phyloP scores from a whole-genome alignment of 345 rosid species.

The Citrus mangshanensis region DNA sequence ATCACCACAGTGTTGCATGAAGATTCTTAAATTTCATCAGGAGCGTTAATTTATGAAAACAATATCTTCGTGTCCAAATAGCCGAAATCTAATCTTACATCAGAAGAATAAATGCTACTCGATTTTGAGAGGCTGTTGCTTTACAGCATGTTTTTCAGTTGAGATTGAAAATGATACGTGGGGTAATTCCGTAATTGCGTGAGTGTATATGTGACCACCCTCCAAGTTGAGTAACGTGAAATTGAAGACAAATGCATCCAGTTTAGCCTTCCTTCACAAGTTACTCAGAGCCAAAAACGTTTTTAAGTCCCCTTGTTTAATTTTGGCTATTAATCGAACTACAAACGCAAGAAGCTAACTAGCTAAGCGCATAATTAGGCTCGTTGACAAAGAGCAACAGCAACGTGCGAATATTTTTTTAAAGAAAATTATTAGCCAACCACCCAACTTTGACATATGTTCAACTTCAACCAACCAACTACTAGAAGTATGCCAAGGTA shows the following conservation, averaged over 20 bases:
- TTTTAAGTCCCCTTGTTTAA: background rate
- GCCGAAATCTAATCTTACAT: background rate
- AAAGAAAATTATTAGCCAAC: background rate
- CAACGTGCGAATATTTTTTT: background rate
- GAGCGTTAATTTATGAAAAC: no score
- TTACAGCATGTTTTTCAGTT: background rate
- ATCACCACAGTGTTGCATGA: background rate
- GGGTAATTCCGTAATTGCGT: background rate
- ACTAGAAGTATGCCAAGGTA: background rate
- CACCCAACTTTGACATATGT: background rate
- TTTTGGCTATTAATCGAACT: background rate
- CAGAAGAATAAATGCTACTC: background rate
- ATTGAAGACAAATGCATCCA: constrained; percentile 1
- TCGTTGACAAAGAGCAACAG: background rate
- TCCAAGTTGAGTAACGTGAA: constrained; percentile 8
- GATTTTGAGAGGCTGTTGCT: background rate
- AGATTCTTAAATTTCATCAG: background rate
- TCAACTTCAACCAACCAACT: background rate
- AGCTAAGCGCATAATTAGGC: background rate
- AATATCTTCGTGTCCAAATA: background rate
- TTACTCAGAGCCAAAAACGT: background rate
- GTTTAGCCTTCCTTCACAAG: constrained; percentile 4
- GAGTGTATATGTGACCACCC: background rate
- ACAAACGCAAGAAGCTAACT: background rate
- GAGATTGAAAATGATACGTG: background rate